Evolutionary conservation across 2,329 filamentous ascomycete genomes (phyloP).

Genomic region (Trichoderma atrobrunneum): DNA sequence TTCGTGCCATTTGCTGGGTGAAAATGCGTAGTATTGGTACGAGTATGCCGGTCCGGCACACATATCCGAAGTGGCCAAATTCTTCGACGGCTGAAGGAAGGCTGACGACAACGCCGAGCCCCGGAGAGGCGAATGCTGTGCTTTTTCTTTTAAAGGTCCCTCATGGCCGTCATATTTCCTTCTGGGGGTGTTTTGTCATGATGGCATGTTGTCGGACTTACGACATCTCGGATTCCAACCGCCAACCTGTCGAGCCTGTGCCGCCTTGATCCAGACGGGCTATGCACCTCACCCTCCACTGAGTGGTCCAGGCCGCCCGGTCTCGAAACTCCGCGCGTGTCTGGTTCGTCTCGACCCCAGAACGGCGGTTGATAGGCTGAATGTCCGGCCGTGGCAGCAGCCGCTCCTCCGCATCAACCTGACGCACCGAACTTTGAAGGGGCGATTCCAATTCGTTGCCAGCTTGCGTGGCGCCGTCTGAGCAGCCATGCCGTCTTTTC

Average conservation of each 20-base stretch:
- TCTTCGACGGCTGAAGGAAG: neutral
- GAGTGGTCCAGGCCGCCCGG: slow-evolving; percentile 12
- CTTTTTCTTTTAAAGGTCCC: neutral
- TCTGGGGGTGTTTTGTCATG: neutral
- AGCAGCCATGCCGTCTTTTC: neutral
- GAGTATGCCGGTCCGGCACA: neutral
- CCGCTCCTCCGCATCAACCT: neutral
- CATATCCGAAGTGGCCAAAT: slow-evolving; percentile 18
- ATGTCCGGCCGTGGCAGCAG: neutral
- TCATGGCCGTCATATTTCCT: neutral
- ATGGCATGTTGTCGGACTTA: neutral
- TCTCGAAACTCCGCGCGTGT: slow-evolving; percentile 5
- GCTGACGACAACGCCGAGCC: slow-evolving; percentile 18
- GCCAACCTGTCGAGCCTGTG: neutral
- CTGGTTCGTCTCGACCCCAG: neutral
- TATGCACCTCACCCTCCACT: neutral
- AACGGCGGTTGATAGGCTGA: neutral
- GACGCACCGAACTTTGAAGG: neutral
- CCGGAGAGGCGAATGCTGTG: slow-evolving; percentile 3
- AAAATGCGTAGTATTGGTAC: neutral
- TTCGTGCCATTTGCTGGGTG: neutral
- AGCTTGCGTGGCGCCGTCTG: neutral
- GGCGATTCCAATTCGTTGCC: neutral
- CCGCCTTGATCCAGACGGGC: neutral
- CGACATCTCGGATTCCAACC: neutral